phyloP scores from a whole-genome alignment of 352 stramenopile genomes.

The Pythium aquatile region DNA sequence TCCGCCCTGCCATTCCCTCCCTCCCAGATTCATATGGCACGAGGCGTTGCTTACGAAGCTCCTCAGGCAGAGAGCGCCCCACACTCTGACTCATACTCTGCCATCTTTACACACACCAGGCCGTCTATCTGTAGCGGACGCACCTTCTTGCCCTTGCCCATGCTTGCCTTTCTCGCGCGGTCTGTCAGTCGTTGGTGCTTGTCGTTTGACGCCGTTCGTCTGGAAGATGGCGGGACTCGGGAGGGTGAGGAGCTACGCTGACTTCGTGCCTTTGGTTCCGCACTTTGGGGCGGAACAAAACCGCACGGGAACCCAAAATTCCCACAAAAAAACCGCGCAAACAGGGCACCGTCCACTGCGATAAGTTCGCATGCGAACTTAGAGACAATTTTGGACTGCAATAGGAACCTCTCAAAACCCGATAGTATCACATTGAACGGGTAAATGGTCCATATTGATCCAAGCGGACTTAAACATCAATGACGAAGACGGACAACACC shows the following conservation, averaged over 20 bases:
- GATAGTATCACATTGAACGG: background rate
- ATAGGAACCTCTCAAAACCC: background rate
- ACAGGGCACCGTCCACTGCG: background rate
- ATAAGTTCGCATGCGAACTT: background rate
- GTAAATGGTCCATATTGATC: background rate
- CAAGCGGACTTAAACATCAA: background rate
- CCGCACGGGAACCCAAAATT: background rate
- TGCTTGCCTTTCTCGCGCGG: background rate
- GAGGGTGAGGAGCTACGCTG: background rate
- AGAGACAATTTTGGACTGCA: background rate
- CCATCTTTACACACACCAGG: background rate
- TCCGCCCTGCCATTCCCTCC: background rate
- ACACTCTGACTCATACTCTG: background rate
- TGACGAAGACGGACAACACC: no score
- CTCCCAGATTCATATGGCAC: background rate
- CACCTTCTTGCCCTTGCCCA: slow-evolving; percentile 2
- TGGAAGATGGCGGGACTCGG: background rate
- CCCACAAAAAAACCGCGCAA: background rate
- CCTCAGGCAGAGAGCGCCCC: background rate
- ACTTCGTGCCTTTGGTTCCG: background rate
- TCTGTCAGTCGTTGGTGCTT: background rate
- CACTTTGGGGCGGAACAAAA: background rate
- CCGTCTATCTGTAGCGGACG: background rate
- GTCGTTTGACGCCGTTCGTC: background rate
- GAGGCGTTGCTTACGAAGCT: background rate